Evolutionary conservation across 306 rosid genomes (phyloP), one percentile per base, ranked within the genome.

Genomic region (Vigna trinervia): DNA sequence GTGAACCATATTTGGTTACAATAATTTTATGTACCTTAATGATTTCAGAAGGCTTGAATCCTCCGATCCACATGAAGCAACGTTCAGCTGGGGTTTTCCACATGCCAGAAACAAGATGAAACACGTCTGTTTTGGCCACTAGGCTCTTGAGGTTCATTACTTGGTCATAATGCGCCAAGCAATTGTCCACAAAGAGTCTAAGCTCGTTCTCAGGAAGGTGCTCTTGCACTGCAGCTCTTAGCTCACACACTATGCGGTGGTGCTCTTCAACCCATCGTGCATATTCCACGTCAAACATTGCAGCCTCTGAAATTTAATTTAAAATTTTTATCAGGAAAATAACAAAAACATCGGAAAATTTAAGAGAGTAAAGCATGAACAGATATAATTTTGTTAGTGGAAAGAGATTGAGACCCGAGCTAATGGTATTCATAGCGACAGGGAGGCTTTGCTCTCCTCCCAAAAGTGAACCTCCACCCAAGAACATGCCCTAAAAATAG

Each of bases 31-130:
- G 48, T 78, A 95, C 99, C 97, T 95, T 95, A 69, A 95, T 91
- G 92, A 95, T 84, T 59, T 92, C 96, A 34, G 99, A 95, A 8
- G 99, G 97, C 72, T 89, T 84, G 81, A 86, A 90, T 38, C 93
- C 99, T 48, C 98, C 99, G 34, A 95, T 92, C 99, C 99, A 95
- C 92, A 95, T 84, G 85, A 91, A 92, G 83, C 97, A 95, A 4
- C 98, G 88, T 76, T 95, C 99, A 19, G 96, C 96, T 7, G 99
- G 98, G 47, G 97, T 89, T 77, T 87, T 91, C 99, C 99, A 95
- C 88, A 82, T 84, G 80, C 99, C 99, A 50, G 97, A 92, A 51
- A 95, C 86, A 9, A 95, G 83, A 69, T 95, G 97, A 71, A 92
- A 92, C 4, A 87, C 93, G 46, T 95, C 99, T 12, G 89, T 75